A percentile compares a stretch with the other conserved stretches of the same genome.
These are phyloP conservation scores for Tylopilus orsonianus DNA, from an alignment of 1,284 basidiomycete genomes.

Conservation along the genomic window DNA sequence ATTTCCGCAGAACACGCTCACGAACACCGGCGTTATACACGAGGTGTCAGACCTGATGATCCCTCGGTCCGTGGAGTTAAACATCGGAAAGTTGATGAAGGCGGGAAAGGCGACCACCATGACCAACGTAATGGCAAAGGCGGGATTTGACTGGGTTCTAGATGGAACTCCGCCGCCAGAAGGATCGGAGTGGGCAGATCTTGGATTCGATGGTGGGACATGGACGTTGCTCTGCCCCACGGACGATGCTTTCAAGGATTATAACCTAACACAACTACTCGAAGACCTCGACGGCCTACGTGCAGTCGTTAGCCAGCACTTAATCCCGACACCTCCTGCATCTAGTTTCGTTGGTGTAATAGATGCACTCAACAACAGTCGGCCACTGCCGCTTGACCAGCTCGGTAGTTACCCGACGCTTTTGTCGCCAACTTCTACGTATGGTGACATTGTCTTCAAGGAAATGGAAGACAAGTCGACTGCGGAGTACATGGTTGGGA, in stretches of 20 bases:
- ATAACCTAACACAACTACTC: slow-evolving; percentile 83
- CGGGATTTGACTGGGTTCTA: slow-evolving; percentile 87
- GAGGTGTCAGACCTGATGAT: slow-evolving; percentile 87
- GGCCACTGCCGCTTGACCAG: slow-evolving; percentile 72
- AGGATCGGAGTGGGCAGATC: slow-evolving; percentile 57
- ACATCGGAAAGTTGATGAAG: slow-evolving; percentile 84
- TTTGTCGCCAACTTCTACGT: slow-evolving; percentile 58
- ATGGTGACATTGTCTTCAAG: slow-evolving; percentile 82
- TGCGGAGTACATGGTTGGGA: slow-evolving; percentile 75
- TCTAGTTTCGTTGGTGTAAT: slow-evolving; percentile 23
- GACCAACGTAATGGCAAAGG: slow-evolving; percentile 79
- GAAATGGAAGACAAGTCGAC: slow-evolving; percentile 45
- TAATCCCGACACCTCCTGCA: slow-evolving; percentile 61
- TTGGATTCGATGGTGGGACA: slow-evolving; percentile 48
- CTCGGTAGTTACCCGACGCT: slow-evolving; percentile 75
- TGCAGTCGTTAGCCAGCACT: slow-evolving; percentile 83
- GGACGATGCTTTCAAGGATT: slow-evolving; percentile 88
- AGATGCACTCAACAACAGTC: slow-evolving; percentile 57
- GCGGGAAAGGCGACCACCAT: slow-evolving; percentile 89
- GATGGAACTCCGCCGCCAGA: slow-evolving; percentile 79
- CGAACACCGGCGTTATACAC: slow-evolving; percentile 90
- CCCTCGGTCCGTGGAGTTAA: slow-evolving; percentile 85
- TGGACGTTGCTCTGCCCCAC: slow-evolving; percentile 90
- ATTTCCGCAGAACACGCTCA: slow-evolving; percentile 65
- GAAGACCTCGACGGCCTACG: slow-evolving; percentile 60